phyloP scores from a whole-genome alignment of 768 basidiomycete genomes.

The Hygrophorus russula region DNA sequence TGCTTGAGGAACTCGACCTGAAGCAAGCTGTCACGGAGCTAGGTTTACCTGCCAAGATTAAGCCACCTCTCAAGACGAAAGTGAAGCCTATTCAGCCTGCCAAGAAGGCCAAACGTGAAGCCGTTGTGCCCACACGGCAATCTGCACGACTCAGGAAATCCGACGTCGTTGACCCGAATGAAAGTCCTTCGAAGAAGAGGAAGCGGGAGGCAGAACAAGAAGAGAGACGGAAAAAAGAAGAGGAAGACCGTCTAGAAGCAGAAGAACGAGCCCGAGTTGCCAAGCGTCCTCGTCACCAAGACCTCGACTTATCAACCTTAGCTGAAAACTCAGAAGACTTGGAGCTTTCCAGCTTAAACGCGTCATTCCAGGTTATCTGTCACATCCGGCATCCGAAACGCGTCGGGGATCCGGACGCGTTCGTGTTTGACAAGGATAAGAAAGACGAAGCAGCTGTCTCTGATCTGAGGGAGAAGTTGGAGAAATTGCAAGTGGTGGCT shows the following conservation, averaged over 20 bases:
- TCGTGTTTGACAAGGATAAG: slow-evolving; percentile 33
- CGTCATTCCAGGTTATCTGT: slow-evolving; percentile 29
- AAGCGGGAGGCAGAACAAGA: slow-evolving; percentile 61
- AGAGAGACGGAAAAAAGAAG: slow-evolving; percentile 37
- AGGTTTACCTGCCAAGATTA: slow-evolving; percentile 21
- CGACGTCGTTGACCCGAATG: slow-evolving; percentile 38
- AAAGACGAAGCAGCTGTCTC: slow-evolving; percentile 37
- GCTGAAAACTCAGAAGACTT: slow-evolving; percentile 37
- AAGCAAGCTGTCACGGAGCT: slow-evolving; percentile 42
- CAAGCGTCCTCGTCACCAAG: slow-evolving; percentile 57
- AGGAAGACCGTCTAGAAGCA: slow-evolving; percentile 47
- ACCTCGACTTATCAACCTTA: slow-evolving; percentile 49
- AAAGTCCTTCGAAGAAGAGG: slow-evolving; percentile 50
- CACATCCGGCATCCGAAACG: slow-evolving; percentile 26
- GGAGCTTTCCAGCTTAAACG: slow-evolving; percentile 35
- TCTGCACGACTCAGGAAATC: slow-evolving; percentile 50
- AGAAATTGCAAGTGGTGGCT: slow-evolving; percentile 51
- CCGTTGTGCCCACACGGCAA: slow-evolving; percentile 47
- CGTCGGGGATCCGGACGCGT: slow-evolving; percentile 37
- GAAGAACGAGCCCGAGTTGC: slow-evolving; percentile 55
- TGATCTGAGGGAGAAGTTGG: slow-evolving; percentile 43
- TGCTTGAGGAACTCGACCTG: slow-evolving; percentile 63
- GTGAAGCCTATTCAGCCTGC: slow-evolving; percentile 35
- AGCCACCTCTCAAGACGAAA: neutral
- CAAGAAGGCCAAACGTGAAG: slow-evolving; percentile 42